Base-by-base conservation (phyloP, 2,329 filamentous ascomycete species). In the Tolypocladium amazonense region DNA sequence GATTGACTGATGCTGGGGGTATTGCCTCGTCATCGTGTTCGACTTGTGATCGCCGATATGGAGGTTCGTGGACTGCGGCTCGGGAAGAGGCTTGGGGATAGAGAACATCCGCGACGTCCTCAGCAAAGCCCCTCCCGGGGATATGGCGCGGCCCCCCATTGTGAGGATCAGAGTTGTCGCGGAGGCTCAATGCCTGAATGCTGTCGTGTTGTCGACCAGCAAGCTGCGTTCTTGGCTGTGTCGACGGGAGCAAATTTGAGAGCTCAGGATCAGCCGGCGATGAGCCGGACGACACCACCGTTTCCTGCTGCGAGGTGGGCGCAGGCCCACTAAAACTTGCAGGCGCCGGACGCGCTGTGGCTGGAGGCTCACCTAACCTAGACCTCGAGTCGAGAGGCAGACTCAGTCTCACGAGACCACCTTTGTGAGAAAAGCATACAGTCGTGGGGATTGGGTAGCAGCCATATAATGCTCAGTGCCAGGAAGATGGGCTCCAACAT, bases 41-140 rank as follows among this genome's bases (percentile, higher is more conserved):
- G 73, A 74, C 62, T 73, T 75, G 61, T 69, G 66, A 56, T 72
- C 66, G 58, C 68, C 68, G n/a, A 73, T 65, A 60, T 71, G 67
- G 38, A 73, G 62, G 63, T 65, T 70, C 62, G 76, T 79, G 63
- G 77, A 79, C 64, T 79, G 78, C 65, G 89, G 85, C 50, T 81
- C 76, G 23, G 88, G 85, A 57, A 97, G 81, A 27, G 90, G 85
- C 61, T 85, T 81, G 18, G 93, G 92, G 59, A 97, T 80, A 30
- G 92, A 88, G 77, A 97, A 97, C 67, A 97, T 82, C 66, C 93
- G 89, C 61, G 93, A 97, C 62, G 87, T 85, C 73, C 93, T 88
- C 70, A 97, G 82, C 66, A 97, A 82, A 67, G 82, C 80, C 64
- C 79, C 85, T 70, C 85, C 85, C 60, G 85, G 85, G 64, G 85